Evolutionary conservation across 805 yeast species (phyloP).

Genomic region (Teunomyces panamensis): DNA sequence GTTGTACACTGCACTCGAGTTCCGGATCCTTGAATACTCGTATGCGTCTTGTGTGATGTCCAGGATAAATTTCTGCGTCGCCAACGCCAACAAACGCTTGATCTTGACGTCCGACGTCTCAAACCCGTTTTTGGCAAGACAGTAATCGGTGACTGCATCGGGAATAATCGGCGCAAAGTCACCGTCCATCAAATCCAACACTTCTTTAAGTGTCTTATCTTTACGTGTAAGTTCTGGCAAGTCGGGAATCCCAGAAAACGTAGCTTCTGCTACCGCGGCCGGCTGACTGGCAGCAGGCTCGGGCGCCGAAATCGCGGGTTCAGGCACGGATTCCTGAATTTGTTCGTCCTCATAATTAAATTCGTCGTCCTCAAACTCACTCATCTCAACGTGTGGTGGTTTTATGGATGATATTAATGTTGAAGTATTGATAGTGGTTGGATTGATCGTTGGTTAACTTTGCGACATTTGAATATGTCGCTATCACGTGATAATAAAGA

Average conservation of each 20-base stretch:
- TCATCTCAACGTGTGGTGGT: neutral
- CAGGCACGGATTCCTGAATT: constrained; percentile 2
- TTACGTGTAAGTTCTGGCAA: constrained; percentile 70
- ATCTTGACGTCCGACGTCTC: constrained; percentile 69
- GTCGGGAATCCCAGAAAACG: constrained; percentile 35
- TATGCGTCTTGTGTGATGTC: constrained; percentile 97
- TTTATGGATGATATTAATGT: too few species aligned
- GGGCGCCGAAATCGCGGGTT: neutral
- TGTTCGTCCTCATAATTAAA: constrained; percentile 20
- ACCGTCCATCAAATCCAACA: constrained; percentile 78
- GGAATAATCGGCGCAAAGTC: constrained; percentile 91
- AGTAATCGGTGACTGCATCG: constrained; percentile 93
- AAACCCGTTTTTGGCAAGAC: constrained; percentile 80
- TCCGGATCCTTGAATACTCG: constrained; percentile 89
- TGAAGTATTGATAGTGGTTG: too few species aligned
- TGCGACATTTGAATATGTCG: too few species aligned
- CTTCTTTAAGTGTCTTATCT: constrained; percentile 80
- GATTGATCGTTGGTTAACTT: too few species aligned
- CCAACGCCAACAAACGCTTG: constrained; percentile 83
- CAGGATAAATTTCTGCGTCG: constrained; percentile 92
- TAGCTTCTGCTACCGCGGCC: neutral
- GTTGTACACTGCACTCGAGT: constrained; percentile 81
- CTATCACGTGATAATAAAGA: too few species aligned
- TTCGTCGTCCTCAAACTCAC: constrained; percentile 16
- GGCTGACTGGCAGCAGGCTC: constrained; percentile 1